Evolutionary conservation across 169 alveolate genomes (phyloP), one percentile per base, ranked within the genome.

Genomic region (Cryptosporidium sp.): DNA sequence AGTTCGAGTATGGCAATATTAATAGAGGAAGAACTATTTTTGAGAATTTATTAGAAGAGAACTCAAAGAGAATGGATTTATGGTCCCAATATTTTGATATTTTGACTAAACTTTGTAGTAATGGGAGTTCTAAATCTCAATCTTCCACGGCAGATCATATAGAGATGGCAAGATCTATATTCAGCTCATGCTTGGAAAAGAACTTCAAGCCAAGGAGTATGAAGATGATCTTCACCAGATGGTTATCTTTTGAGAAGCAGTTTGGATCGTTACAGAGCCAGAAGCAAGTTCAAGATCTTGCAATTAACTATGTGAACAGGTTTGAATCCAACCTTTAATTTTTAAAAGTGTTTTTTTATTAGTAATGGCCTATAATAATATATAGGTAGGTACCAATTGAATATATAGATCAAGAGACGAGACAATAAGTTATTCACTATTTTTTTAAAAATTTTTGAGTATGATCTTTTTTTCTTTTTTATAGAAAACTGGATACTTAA

Each of bases 71-170:
- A n/a, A 94, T 94, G 92, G 97, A 94, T 71, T 67, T 94, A 12
- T 94, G 97, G 97, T 91, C 93, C 80, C 96, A 94, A 71, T 94
- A 94, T 74, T 84, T 94, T 71, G 93, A 93, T 65, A 93, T 94
- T 10, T 31, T 80, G 31, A 80, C 75, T 1, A 80, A 43, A 21
- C 50, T 62, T 0, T 80, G 73, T 52, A 41, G 14, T 12, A 58
- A 23, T 3, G 23, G 21, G n/a, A 29, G 23, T 16, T 14, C 65
- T 10, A 50, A 80, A 9, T 37, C 43, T n/a, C 12, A 33, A 1
- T 16, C 52, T 16, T 65, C 71, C 3, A 33, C 8, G 23, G 67
- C 7, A 2, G 74, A 71, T 29, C 51, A 80, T 39, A 80, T 80
- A 26, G 75, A 80, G 16, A 80, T 80, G 45, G 65, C 45, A 21